Percentiles rank a stretch among this genome's conserved stretches.
phyloP scores from a whole-genome alignment of 495 filamentous ascomycete species.

The Lasiosphaeriaceae sp. region DNA sequence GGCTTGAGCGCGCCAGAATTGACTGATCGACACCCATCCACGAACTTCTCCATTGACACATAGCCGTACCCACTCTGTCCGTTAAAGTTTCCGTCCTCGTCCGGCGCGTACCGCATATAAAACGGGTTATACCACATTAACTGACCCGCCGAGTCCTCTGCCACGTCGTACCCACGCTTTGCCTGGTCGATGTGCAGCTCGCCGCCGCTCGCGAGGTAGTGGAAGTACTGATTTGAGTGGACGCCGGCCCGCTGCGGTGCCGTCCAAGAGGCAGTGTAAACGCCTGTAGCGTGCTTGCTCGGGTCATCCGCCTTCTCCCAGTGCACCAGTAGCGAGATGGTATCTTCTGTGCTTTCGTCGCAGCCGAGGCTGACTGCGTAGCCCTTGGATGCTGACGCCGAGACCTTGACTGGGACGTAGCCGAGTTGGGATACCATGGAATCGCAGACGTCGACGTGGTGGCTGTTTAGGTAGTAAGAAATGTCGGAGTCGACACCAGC shows the following conservation, averaged over 20 bases:
- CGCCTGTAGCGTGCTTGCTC: slow-evolving; percentile 71
- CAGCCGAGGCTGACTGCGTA: slow-evolving; percentile 71
- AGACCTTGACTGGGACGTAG: slow-evolving; percentile 74
- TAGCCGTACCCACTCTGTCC: slow-evolving; percentile 93
- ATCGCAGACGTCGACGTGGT: slow-evolving; percentile 88
- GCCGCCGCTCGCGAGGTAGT: slow-evolving; percentile 78
- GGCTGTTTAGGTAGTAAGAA: slow-evolving; percentile 90
- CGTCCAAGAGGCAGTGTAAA: slow-evolving; percentile 93
- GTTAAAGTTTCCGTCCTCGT: slow-evolving; percentile 90
- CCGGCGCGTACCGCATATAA: slow-evolving; percentile 94
- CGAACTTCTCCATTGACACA: slow-evolving; percentile 92
- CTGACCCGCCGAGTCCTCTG: slow-evolving; percentile 64
- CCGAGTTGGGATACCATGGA: slow-evolving; percentile 72
- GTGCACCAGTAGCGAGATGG: slow-evolving; percentile 83
- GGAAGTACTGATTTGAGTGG: slow-evolving; percentile 94
- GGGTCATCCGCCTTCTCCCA: slow-evolving; percentile 72
- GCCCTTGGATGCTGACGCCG: slow-evolving; percentile 69
- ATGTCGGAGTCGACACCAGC: slow-evolving; percentile 89
- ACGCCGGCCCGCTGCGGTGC: slow-evolving; percentile 88
- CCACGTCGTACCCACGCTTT: slow-evolving; percentile 92
- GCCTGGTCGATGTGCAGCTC: slow-evolving; percentile 91
- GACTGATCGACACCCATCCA: slow-evolving; percentile 76
- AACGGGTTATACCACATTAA: slow-evolving; percentile 89
- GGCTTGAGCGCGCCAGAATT: slow-evolving; percentile 69
- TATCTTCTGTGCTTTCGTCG: slow-evolving; percentile 78